Conservation (phyloP, 805 yeast species). For the Diddensiella santjacobensis region DNA sequence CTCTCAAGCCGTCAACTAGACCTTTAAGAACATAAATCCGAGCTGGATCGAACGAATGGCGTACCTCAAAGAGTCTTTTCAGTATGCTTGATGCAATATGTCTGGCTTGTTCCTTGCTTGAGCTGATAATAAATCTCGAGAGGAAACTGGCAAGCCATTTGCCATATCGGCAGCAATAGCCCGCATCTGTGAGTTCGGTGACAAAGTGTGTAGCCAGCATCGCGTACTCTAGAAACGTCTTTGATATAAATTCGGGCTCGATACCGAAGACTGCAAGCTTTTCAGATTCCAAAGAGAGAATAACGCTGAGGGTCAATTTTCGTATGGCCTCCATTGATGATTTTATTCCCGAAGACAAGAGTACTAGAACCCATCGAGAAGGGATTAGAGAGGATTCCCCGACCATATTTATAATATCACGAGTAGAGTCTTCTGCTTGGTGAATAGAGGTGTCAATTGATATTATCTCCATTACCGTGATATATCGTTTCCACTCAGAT, state of each 20-base stretch:
- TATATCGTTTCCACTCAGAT: constrained; percentile 65
- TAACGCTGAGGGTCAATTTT: constrained; percentile 52
- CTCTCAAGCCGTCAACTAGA: constrained; percentile 48
- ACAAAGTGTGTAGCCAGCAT: constrained; percentile 60
- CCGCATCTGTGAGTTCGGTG: constrained; percentile 24
- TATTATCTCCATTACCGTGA: constrained; percentile 72
- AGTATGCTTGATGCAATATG: constrained; percentile 36
- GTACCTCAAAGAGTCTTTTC: constrained; percentile 44
- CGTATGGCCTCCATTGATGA: constrained; percentile 78
- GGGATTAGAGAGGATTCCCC: constrained; percentile 50
- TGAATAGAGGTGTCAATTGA: constrained; percentile 84
- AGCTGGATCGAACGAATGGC: constrained; percentile 64
- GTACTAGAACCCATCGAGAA: constrained; percentile 65
- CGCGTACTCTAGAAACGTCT: constrained; percentile 52
- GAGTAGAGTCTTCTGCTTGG: constrained; percentile 73
- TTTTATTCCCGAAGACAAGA: constrained; percentile 71
- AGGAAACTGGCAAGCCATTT: constrained; percentile 46
- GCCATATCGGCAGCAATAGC: constrained; percentile 53
- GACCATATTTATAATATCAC: constrained; percentile 56
- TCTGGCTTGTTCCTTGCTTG: constrained; percentile 29
- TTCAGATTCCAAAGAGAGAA: constrained; percentile 48
- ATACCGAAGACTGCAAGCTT: constrained; percentile 47
- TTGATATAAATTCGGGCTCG: constrained; percentile 38
- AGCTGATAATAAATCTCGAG: constrained; percentile 34
- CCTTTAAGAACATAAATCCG: constrained; percentile 60